phyloP scores from a whole-genome alignment of 2,329 filamentous ascomycete species.

The Xylariaceae sp. region DNA sequence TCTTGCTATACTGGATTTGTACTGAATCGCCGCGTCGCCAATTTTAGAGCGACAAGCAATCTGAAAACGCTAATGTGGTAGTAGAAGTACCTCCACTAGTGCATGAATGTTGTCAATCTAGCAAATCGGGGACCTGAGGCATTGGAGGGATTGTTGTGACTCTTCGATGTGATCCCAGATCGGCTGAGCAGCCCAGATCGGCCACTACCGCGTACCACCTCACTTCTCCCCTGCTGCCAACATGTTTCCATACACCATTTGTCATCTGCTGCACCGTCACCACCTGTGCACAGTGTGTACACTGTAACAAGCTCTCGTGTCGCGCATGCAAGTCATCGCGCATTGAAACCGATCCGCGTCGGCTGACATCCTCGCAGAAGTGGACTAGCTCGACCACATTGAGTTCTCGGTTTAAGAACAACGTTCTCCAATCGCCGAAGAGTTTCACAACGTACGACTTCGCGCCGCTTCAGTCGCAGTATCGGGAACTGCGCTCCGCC shows the following conservation, averaged over 20 bases:
- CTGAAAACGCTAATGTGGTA: background rate
- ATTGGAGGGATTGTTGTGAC: background rate
- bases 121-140: background rate
- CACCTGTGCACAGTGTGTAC: background rate
- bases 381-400: conserved; percentile 72
- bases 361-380: conserved; percentile 48
- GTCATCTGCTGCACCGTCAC: background rate
- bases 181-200: background rate
- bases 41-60: background rate
- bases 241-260: background rate
- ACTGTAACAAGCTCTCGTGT: background rate
- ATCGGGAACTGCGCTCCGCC: conserved; percentile 45
- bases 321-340: conserved; percentile 1
- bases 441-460: conserved; percentile 69
- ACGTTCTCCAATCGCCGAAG: conserved; percentile 60
- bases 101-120: background rate
- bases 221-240: background rate
- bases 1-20: background rate
- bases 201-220: background rate
- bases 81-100: background rate
- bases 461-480: conserved; percentile 43
- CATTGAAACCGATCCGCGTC: conserved; percentile 4
- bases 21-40: background rate
- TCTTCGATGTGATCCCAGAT: background rate
- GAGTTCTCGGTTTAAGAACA: conserved; percentile 59